These are phyloP conservation scores for Ceratopteris richardii DNA, from an alignment of 75 land plant genomes.

Conservation along the genomic window DNA sequence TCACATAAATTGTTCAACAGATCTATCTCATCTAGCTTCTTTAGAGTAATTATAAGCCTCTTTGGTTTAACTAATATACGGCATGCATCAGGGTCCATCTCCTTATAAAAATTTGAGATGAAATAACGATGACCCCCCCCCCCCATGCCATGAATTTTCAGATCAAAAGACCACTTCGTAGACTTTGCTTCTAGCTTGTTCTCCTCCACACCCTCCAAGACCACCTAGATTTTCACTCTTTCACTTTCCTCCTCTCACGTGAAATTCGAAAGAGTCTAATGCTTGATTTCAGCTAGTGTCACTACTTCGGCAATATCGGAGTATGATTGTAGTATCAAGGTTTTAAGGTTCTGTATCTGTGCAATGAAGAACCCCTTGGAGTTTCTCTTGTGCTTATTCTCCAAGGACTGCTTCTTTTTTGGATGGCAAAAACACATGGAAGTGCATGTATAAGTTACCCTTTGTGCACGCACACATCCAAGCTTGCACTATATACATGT, in stretches of 20 bases:
- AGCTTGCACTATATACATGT: no score
- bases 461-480: no score
- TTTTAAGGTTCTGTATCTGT: no score
- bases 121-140: conserved; percentile 80
- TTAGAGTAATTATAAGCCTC: conserved; percentile 46
- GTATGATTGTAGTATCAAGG: no score
- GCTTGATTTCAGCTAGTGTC: conserved; percentile 26
- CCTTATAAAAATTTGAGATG: conserved; percentile 63
- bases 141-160: conserved; percentile 72
- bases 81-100: conserved; percentile 62
- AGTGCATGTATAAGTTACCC: no score
- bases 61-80: conserved; percentile 66
- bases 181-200: conserved; percentile 59
- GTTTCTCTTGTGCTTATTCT: no score
- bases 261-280: conserved; percentile 52
- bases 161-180: conserved; percentile 46
- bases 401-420: no score
- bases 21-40: conserved; percentile 62
- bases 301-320: no score
- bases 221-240: conserved; percentile 76
- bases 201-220: conserved; percentile 66
- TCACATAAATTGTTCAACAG: no score
- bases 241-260: conserved; percentile 92
- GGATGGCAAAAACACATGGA: no score
- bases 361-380: no score